Conservation (phyloP, 2,329 filamentous ascomycete genomes). For the Diaporthe sp. region DNA sequence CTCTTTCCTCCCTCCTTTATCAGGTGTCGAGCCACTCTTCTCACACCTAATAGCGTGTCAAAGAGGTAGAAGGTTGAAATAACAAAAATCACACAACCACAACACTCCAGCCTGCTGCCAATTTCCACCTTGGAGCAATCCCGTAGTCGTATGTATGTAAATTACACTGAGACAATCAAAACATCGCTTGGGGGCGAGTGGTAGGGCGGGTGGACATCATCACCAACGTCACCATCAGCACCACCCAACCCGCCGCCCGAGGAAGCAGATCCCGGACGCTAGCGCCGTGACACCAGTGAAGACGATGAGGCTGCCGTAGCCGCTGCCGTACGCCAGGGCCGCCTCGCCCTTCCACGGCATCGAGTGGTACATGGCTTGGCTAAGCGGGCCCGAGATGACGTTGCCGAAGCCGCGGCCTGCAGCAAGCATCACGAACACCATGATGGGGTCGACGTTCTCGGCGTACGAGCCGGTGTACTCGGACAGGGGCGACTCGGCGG, state of each 20-base stretch:
- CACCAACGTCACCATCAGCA: slow-evolving; percentile 42
- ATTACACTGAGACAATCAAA: slow-evolving; percentile 12
- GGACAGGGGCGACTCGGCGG: slow-evolving; percentile 26
- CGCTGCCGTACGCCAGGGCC: slow-evolving; percentile 62
- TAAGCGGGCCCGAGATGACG: slow-evolving; percentile 69
- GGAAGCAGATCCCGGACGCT: slow-evolving; percentile 60
- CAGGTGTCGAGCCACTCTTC: neutral
- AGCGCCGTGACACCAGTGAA: slow-evolving; percentile 69
- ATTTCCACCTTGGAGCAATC: neutral
- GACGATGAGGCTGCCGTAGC: slow-evolving; percentile 68
- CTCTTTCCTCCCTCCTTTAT: neutral
- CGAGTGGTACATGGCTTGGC: slow-evolving; percentile 64
- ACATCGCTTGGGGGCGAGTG: neutral
- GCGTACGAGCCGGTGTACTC: slow-evolving; percentile 33
- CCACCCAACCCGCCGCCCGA: slow-evolving; percentile 57
- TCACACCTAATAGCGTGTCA: neutral
- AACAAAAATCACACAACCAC: neutral
- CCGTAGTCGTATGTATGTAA: slow-evolving; percentile 15
- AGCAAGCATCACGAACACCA: slow-evolving; percentile 71
- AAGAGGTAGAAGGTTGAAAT: neutral
- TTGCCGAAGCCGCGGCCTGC: slow-evolving; percentile 74
- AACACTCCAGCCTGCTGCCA: neutral
- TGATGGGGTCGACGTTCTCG: slow-evolving; percentile 58
- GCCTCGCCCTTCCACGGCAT: slow-evolving; percentile 59
- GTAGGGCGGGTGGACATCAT: neutral